Base-by-base conservation (phyloP, 805 yeast species). In the Tetrapisispora pingtungensis region DNA sequence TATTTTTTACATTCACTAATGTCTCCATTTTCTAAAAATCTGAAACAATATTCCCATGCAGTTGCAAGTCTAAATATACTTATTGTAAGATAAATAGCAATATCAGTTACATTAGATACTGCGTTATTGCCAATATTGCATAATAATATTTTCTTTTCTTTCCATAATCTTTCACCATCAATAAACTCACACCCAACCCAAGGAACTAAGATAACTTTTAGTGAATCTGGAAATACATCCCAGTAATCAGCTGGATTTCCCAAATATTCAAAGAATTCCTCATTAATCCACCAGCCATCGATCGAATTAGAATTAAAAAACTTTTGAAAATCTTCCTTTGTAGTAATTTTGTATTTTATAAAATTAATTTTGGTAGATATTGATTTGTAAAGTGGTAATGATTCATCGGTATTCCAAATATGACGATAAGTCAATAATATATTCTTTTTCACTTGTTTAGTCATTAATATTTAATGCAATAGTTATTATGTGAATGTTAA, bases 71-170 rank as follows among this genome's bases (percentile, higher is more conserved):
- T 70, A 65, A 80, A 81, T 19, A 78, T 72, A 33, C 77, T 71
- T 46, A 84, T 58, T 0, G 83, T 66, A 50, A 80, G 69, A 54
- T 66, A 72, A 37, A 82, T 63, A 3, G 81, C 90, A 46, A 80
- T 64, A 49, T 84, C 94, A 3, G 89, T 84, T 24, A 84, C 94
- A 14, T 83, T 81, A 34, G 70, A 75, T 1, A 84, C 76, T 0
- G 82, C 78, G 33, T 69, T 65, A 10, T 73, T 65, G 47, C 84
- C 74, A 44, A 78, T 79, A 55, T 84, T 81, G 47, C 84, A 75
- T 47, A 84, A 67, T 7, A 65, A 54, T 24, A 84, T 74, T 13
- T 72, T 73, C 32, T 71, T 67, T 30, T 63, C 66, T 18, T 59
- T 54, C 26, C 66, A 60, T 63, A 81, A 59, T 12, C 57, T 68